Conservation (phyloP, 2,329 filamentous ascomycete genomes). For the Talaromyces atroroseus region DNA sequence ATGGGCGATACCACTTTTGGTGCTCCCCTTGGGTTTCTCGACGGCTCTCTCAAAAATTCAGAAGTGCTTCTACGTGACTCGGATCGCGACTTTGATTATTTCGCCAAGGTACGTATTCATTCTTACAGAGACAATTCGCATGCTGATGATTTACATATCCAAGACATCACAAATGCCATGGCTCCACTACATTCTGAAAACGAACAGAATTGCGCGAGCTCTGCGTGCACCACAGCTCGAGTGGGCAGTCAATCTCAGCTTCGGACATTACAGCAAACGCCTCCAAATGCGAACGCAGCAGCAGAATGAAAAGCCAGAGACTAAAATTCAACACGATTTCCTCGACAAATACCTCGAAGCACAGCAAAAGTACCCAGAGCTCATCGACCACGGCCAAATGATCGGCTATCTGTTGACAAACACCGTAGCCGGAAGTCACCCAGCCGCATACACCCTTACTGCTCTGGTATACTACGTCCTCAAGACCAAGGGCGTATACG, state of each 20-base stretch:
- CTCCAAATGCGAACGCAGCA: not conserved
- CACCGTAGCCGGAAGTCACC: conserved; percentile 29
- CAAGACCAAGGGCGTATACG: conserved; percentile 20
- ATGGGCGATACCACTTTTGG: conserved; percentile 10
- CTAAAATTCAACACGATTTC: conserved; percentile 15
- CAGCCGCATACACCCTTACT: conserved; percentile 29
- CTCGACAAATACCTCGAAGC: conserved; percentile 18
- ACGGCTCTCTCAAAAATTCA: conserved; percentile 1
- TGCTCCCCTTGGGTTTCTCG: conserved; percentile 3
- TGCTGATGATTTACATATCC: not conserved
- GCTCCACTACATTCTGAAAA: conserved; percentile 18
- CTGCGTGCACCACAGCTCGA: conserved; percentile 12
- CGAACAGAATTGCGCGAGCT: conserved; percentile 6
- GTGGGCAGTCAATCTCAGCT: conserved; percentile 13
- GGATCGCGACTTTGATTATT: conserved; percentile 10
- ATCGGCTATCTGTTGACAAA: conserved; percentile 21
- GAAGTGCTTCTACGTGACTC: not conserved
- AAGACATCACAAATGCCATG: conserved; percentile 14
- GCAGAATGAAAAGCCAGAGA: not conserved
- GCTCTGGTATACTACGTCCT: conserved; percentile 28
- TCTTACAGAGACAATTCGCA: not conserved
- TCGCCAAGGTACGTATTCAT: not conserved
- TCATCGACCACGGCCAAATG: conserved; percentile 16
- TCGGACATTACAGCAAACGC: conserved; percentile 10
- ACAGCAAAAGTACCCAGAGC: conserved; percentile 17